Percentiles rank a stretch among this genome's conserved stretches.
phyloP scores from a whole-genome alignment of 306 rosid genomes.

The Chamaecrista fasciculata region DNA sequence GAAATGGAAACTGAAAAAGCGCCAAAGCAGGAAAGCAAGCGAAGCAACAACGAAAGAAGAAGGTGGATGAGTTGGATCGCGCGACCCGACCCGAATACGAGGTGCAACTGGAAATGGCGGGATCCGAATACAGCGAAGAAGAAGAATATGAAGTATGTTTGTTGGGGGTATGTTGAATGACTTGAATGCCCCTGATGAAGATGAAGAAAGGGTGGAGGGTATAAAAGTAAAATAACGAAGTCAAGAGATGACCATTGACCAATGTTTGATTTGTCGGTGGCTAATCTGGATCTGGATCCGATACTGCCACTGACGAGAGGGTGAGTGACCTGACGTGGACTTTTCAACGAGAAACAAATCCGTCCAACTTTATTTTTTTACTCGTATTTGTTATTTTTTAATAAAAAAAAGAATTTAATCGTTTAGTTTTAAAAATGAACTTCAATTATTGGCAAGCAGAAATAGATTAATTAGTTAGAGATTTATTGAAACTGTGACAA shows the following conservation, averaged over 20 bases:
- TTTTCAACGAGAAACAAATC: constrained; percentile 17
- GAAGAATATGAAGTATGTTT: not conserved
- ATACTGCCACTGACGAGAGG: constrained; percentile 21
- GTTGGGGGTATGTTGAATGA: constrained; percentile 7
- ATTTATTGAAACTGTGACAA: too few relatives aligned
- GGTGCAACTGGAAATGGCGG: not conserved
- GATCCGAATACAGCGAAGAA: not conserved
- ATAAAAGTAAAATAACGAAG: constrained; percentile 13
- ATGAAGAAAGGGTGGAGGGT: not conserved
- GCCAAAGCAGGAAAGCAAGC: not conserved
- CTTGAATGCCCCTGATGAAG: constrained; percentile 14
- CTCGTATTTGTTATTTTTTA: too few relatives aligned
- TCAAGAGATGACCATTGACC: constrained; percentile 25
- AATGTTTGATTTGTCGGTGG: constrained; percentile 32
- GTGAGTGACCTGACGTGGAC: constrained; percentile 16
- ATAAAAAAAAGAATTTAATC: too few relatives aligned
- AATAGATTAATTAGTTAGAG: too few relatives aligned
- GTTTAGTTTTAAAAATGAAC: too few relatives aligned
- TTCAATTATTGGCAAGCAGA: too few relatives aligned
- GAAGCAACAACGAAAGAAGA: constrained; percentile 14
- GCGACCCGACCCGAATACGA: not conserved
- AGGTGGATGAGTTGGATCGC: not conserved
- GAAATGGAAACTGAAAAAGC: not conserved
- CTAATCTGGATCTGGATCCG: constrained; percentile 24
- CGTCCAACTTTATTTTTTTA: too few relatives aligned